Percentiles rank a stretch among this genome's conserved stretches.
These are phyloP conservation scores for Dioscorea alata DNA, from an alignment of 106 monocot genomes.

Conservation along the genomic window DNA sequence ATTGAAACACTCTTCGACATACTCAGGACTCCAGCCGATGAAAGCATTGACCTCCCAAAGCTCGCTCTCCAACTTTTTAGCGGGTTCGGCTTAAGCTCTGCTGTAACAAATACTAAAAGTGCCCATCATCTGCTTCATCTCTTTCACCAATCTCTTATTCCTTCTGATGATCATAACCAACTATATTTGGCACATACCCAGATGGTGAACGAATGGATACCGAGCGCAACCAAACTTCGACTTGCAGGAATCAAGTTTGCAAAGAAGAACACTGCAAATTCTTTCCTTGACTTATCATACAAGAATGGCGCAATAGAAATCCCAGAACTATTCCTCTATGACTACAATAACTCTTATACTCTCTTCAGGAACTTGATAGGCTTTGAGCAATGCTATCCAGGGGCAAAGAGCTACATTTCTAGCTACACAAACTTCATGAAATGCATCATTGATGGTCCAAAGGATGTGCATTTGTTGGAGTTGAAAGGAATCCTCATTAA, in stretches of 20 bases:
- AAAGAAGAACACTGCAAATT: constrained; percentile 3
- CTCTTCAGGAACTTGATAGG: constrained; percentile 25
- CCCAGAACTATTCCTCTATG: constrained; percentile 11
- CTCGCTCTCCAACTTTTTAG: constrained; percentile 11
- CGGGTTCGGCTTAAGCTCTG: neutral
- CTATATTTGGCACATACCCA: neutral
- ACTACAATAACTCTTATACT: neutral
- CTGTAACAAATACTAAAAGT: neutral
- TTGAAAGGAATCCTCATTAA: constrained; percentile 8
- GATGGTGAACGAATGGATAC: neutral
- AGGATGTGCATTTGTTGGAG: constrained; percentile 13
- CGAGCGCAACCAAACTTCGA: constrained; percentile 12
- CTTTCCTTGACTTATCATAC: constrained; percentile 20
- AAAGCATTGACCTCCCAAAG: neutral
- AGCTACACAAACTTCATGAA: constrained; percentile 19
- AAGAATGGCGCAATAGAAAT: constrained; percentile 18
- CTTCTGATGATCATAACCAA: neutral
- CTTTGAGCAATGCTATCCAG: constrained; percentile 28
- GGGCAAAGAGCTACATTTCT: neutral
- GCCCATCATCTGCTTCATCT: constrained; percentile 5
- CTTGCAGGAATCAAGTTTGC: constrained; percentile 11
- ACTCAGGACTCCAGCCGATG: neutral
- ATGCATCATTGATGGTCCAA: constrained; percentile 16
- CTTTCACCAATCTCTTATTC: neutral
- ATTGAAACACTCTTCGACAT: constrained; percentile 7